phyloP scores from a whole-genome alignment of 2,329 filamentous ascomycete genomes.

The Madurella mycetomatis region DNA sequence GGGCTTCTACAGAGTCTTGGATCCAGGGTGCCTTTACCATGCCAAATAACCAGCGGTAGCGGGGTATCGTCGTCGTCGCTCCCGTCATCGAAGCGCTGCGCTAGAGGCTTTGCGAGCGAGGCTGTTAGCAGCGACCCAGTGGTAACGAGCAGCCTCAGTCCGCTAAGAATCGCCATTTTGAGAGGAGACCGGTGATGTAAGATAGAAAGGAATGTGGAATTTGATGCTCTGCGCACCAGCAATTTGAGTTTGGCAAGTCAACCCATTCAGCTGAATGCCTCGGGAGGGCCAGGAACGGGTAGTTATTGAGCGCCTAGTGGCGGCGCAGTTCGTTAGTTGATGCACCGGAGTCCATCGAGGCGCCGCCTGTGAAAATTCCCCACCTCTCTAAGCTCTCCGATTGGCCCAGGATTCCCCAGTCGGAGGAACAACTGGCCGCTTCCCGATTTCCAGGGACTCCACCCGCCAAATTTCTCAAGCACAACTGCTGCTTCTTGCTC shows the following conservation, averaged over 20 bases:
- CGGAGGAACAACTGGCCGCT: background rate
- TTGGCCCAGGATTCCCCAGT: background rate
- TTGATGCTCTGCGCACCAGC: background rate
- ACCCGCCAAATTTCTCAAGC: too few species aligned
- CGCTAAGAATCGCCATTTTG: slow-evolving; percentile 28
- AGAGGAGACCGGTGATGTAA: background rate
- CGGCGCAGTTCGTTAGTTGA: background rate
- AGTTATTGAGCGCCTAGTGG: background rate
- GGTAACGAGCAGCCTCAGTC: slow-evolving; percentile 28
- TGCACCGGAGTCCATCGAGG: too few species aligned
- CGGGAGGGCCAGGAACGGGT: background rate
- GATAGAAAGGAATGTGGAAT: background rate
- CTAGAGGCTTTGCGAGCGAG: slow-evolving; percentile 30
- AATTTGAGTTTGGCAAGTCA: background rate
- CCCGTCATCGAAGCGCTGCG: slow-evolving; percentile 26
- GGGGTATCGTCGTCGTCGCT: slow-evolving; percentile 57
- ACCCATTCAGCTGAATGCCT: background rate
- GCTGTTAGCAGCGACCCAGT: slow-evolving; percentile 33
- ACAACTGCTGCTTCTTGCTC: too few species aligned
- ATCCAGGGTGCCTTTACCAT: slow-evolving; percentile 48
- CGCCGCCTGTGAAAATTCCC: background rate
- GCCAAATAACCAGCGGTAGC: slow-evolving; percentile 91
- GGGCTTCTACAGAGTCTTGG: slow-evolving; percentile 33
- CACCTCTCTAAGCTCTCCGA: background rate
- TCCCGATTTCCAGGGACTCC: too few species aligned